A percentile compares a stretch with the other conserved stretches of the same genome.
These are phyloP conservation scores for Boeremia exigua DNA, from an alignment of 2,329 filamentous ascomycete genomes.

Conservation along the genomic window DNA sequence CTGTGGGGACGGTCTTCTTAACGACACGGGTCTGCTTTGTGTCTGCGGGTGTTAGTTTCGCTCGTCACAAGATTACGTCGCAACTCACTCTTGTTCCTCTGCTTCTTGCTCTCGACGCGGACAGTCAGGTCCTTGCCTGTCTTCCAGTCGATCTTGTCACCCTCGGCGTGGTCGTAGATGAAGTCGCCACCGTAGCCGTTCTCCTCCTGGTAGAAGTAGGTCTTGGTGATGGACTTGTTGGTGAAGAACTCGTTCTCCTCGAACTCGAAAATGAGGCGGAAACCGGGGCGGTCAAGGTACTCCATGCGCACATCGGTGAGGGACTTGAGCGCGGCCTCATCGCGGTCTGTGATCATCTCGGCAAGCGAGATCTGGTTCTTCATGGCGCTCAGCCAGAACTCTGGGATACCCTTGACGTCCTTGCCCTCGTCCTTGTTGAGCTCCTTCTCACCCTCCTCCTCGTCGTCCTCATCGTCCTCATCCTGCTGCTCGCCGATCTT, in stretches of 20 bases:
- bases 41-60: slow-evolving; percentile 62
- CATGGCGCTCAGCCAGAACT: slow-evolving; percentile 99
- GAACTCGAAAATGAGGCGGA: slow-evolving; percentile 98
- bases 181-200: slow-evolving; percentile 98
- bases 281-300: slow-evolving; percentile 96
- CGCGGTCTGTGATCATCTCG: slow-evolving; percentile 98
- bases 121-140: slow-evolving; percentile 90
- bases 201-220: slow-evolving; percentile 99
- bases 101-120: slow-evolving; percentile 97
- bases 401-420: slow-evolving; percentile 81
- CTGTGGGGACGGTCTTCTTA: slow-evolving; percentile 98
- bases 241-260: slow-evolving; percentile 94
- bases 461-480: slow-evolving; percentile 68
- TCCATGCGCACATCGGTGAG: slow-evolving; percentile 97
- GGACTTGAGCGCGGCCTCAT: slow-evolving; percentile 90
- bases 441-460: slow-evolving; percentile 60
- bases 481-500: slow-evolving; percentile 83
- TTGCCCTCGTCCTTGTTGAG: slow-evolving; percentile 64
- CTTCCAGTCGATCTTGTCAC: slow-evolving; percentile 98
- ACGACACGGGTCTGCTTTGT: slow-evolving; percentile 99
- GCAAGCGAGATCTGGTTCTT: slow-evolving; percentile 98
- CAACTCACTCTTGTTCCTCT: slow-evolving; percentile 94
- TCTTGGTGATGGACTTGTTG: slow-evolving; percentile 97
- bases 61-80: not conserved
- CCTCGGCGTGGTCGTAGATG: slow-evolving; percentile 99